Evolutionary conservation across 2,329 filamentous ascomycete genomes (phyloP).

Genomic region (Trichoderma harzianum): DNA sequence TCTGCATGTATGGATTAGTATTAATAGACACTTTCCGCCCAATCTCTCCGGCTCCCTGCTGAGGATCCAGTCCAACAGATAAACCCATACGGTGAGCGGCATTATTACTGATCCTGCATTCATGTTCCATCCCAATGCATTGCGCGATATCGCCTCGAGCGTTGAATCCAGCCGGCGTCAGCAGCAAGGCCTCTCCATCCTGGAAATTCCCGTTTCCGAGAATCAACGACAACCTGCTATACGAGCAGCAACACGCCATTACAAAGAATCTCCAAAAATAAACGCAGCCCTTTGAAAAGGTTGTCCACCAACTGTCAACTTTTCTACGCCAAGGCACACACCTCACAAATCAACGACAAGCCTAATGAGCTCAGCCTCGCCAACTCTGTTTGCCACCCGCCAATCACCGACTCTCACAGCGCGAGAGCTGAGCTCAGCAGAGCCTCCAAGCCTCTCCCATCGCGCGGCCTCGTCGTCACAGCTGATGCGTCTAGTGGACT

Average conservation of each 20-base stretch:
- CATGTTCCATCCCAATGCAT: background rate
- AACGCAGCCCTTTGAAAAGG: background rate
- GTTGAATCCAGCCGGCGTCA: background rate
- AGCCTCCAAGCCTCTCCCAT: conserved; percentile 11
- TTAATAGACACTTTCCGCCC: background rate
- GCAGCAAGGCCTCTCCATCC: background rate
- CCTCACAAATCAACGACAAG: background rate
- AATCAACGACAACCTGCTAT: background rate
- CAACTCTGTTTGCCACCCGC: background rate
- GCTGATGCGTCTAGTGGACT: conserved; percentile 8
- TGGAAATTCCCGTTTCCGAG: background rate
- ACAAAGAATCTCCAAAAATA: background rate
- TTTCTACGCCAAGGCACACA: background rate
- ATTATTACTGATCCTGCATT: background rate
- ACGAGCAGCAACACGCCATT: background rate
- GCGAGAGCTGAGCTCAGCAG: background rate
- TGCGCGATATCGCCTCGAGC: background rate
- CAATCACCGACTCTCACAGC: background rate
- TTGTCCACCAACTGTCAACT: background rate
- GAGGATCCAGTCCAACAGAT: background rate
- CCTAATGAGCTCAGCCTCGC: conserved; percentile 5
- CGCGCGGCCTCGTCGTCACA: conserved; percentile 13
- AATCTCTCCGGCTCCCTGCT: background rate
- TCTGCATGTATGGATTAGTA: background rate
- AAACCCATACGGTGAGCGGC: background rate